Evolutionary conservation across 1,284 basidiomycete species (phyloP).

Genomic region (Ustilago hordei): DNA sequence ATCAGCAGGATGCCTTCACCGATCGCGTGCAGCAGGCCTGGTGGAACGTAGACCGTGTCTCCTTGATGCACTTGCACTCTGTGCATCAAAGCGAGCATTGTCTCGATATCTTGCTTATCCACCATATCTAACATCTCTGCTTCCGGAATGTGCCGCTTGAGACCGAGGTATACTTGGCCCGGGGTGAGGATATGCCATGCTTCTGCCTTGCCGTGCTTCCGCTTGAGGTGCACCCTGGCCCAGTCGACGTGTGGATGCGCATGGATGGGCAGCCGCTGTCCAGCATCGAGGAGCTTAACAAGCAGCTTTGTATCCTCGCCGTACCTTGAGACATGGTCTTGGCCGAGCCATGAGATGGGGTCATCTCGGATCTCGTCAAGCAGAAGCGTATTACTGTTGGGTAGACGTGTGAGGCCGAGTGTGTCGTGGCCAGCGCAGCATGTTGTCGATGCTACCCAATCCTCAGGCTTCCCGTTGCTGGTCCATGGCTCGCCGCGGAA

Average conservation of each 20-base stretch:
- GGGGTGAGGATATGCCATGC: conserved; percentile 35
- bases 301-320: conserved; percentile 39
- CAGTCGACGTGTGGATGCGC: conserved; percentile 40
- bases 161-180: conserved; percentile 28
- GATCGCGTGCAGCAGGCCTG: conserved; percentile 42
- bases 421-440: conserved; percentile 43
- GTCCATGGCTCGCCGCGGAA: conserved; percentile 28
- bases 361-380: conserved; percentile 28
- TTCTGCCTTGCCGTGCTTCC: conserved; percentile 43
- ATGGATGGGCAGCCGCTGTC: conserved; percentile 38
- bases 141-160: conserved; percentile 15
- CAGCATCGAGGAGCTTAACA: conserved; percentile 40
- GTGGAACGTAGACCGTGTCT: conserved; percentile 41
- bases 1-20: conserved; percentile 35
- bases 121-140: conserved; percentile 27
- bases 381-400: conserved; percentile 23
- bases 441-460: conserved; percentile 42
- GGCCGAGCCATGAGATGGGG: conserved; percentile 26
- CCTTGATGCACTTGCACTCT: conserved; percentile 22
- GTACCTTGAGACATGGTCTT: conserved; percentile 25
- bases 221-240: conserved; percentile 22
- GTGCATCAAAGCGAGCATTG: conserved; percentile 35
- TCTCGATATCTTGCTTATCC: conserved; percentile 30
- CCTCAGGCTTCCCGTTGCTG: conserved; percentile 32
- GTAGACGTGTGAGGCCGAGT: conserved; percentile 31